Conservation (phyloP, 352 stramenopile genomes). For the Pythium rhizo-oryzae region DNA sequence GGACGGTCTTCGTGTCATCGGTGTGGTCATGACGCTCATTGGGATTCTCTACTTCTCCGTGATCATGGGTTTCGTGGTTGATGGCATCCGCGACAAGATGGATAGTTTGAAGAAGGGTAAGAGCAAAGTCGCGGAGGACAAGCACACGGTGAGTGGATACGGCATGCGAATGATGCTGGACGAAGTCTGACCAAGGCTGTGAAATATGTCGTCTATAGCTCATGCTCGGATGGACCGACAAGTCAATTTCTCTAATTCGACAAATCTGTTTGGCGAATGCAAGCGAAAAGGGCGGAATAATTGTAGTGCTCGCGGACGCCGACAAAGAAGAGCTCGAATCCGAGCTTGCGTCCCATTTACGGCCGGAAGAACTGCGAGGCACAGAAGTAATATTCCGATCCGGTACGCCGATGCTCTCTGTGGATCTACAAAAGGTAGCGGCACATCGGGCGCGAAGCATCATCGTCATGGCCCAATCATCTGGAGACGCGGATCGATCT, state of each 20-base stretch:
- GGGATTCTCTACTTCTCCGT: conserved; percentile 89
- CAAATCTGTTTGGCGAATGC: conserved; percentile 89
- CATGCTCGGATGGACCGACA: conserved; percentile 88
- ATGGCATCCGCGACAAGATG: conserved; percentile 87
- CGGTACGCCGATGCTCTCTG: conserved; percentile 76
- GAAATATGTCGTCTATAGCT: conserved; percentile 36
- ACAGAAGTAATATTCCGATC: conserved; percentile 84
- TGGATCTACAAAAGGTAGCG: conserved; percentile 82
- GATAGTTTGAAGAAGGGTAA: conserved; percentile 90
- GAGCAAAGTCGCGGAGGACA: conserved; percentile 74
- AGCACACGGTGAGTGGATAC: conserved; percentile 64
- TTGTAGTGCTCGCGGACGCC: conserved; percentile 77
- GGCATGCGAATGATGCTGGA: background rate
- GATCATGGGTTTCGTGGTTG: conserved; percentile 90
- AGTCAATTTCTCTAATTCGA: conserved; percentile 82
- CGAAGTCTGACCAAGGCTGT: background rate
- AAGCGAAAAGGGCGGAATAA: conserved; percentile 77
- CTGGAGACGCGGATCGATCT: conserved; percentile 78
- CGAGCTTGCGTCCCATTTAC: conserved; percentile 62
- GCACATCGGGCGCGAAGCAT: conserved; percentile 75
- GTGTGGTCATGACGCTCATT: conserved; percentile 57
- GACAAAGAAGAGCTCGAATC: conserved; percentile 84
- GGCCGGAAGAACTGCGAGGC: conserved; percentile 57
- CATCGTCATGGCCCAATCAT: conserved; percentile 79
- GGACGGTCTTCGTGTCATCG: conserved; percentile 51